Conservation (phyloP, 371 early-diverging fungal genomes). For the Zancudomyces culisetae region DNA sequence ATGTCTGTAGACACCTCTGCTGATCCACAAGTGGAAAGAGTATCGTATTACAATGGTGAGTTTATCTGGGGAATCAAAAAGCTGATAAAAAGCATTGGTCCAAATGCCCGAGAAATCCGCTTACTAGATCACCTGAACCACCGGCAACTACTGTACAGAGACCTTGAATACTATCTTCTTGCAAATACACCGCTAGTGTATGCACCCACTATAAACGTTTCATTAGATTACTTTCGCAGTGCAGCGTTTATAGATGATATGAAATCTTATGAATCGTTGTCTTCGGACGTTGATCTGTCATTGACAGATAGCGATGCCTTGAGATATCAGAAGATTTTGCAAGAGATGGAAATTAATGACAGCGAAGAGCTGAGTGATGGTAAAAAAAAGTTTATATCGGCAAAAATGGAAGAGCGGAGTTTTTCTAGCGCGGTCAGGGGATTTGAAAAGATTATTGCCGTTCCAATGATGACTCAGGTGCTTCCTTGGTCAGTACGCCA, state of each 20-base stretch:
- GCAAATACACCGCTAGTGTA: background rate
- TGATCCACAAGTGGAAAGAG: no score
- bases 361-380: background rate
- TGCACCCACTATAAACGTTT: background rate
- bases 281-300: background rate
- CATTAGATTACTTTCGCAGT: background rate
- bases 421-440: background rate
- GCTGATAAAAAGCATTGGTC: background rate
- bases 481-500: background rate
- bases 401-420: background rate
- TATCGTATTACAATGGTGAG: background rate
- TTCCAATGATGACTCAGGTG: background rate
- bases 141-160: background rate
- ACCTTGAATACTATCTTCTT: background rate
- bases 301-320: background rate
- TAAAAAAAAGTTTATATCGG: background rate
- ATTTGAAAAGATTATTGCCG: background rate
- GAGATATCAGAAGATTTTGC: background rate
- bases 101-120: background rate
- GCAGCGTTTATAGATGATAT: background rate
- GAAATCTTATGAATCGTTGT: background rate
- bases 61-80: background rate
- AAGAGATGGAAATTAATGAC: background rate
- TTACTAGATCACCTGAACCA: background rate
- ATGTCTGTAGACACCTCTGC: background rate